Percentiles rank a stretch among this genome's conserved stretches.
These are phyloP conservation scores for Pistacia integerrima DNA, from an alignment of 345 rosid genomes.

Conservation along the genomic window DNA sequence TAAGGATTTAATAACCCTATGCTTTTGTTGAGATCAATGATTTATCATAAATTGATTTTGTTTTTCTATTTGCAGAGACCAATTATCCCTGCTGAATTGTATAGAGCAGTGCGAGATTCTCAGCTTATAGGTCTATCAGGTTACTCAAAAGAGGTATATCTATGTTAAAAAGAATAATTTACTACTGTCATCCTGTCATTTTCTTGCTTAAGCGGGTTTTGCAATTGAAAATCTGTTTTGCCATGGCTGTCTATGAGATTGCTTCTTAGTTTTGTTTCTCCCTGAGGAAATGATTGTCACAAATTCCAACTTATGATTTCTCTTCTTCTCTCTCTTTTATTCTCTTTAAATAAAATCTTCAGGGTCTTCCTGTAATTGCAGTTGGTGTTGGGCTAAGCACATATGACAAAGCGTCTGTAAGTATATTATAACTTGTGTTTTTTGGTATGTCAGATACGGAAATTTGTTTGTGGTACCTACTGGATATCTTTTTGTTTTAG, in stretches of 20 bases:
- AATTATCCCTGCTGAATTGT: slow-evolving; percentile 75
- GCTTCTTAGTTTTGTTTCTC: neutral
- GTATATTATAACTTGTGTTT: slow-evolving; percentile 17
- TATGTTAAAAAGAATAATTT: slow-evolving; percentile 23
- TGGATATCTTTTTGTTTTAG: slow-evolving; percentile 36
- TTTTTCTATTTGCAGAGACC: slow-evolving; percentile 62
- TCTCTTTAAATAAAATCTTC: slow-evolving; percentile 4
- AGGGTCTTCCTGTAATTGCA: slow-evolving; percentile 97
- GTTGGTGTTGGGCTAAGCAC: slow-evolving; percentile 91
- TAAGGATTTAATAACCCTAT: slow-evolving; percentile 15
- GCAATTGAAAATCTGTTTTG: neutral
- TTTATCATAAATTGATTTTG: slow-evolving; percentile 14
- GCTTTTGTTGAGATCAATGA: slow-evolving; percentile 6
- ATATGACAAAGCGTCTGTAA: slow-evolving; percentile 93
- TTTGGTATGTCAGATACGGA: neutral
- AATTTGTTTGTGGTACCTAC: slow-evolving; percentile 3
- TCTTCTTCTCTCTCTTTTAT: neutral
- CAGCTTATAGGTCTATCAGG: slow-evolving; percentile 94
- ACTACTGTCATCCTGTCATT: neutral
- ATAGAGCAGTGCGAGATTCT: slow-evolving; percentile 83
- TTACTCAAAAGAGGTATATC: slow-evolving; percentile 80
- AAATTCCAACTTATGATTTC: neutral
- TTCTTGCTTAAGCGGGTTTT: neutral
- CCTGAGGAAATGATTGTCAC: slow-evolving; percentile 1
- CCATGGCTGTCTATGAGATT: neutral